These are phyloP conservation scores for Macrolepiota albuminosa DNA, from an alignment of 768 basidiomycete genomes.

Conservation along the genomic window DNA sequence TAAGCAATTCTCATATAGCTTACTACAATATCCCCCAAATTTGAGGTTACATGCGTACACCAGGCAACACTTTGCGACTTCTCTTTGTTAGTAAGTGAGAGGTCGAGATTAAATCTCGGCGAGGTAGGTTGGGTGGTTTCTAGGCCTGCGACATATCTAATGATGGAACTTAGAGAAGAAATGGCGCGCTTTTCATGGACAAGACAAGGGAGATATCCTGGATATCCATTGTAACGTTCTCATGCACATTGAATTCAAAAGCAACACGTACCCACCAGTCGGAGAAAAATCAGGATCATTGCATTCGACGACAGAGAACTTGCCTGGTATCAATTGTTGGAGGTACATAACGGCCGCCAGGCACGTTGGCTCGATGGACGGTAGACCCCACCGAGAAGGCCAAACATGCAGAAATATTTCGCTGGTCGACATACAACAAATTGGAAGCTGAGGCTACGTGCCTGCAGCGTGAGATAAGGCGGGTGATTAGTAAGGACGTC, in stretches of 20 bases:
- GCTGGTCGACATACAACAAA: slow-evolving; percentile 7
- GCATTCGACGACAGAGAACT: slow-evolving; percentile 57
- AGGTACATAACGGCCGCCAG: slow-evolving; percentile 64
- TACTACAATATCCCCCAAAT: slow-evolving; percentile 70
- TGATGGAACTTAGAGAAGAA: slow-evolving; percentile 54
- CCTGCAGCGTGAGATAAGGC: no score
- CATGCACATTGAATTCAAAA: slow-evolving; percentile 1
- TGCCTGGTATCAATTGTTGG: slow-evolving; percentile 64
- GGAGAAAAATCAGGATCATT: slow-evolving; percentile 71
- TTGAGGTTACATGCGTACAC: slow-evolving; percentile 58
- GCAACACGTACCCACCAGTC: slow-evolving; percentile 47
- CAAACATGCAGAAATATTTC: slow-evolving; percentile 54
- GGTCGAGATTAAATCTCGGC: slow-evolving; percentile 41
- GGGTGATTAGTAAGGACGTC: no score
- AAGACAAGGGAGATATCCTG: slow-evolving; percentile 73
- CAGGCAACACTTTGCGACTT: slow-evolving; percentile 56
- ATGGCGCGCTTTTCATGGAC: slow-evolving; percentile 49
- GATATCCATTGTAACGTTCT: not conserved
- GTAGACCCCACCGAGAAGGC: slow-evolving; percentile 61
- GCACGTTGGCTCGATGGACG: slow-evolving; percentile 64
- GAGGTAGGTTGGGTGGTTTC: slow-evolving; percentile 25
- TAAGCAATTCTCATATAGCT: slow-evolving; percentile 20
- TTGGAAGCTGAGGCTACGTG: no score
- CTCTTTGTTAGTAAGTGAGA: slow-evolving; percentile 37
- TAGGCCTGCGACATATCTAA: slow-evolving; percentile 58